phyloP scores from a whole-genome alignment of 192 early-diverging fungal genomes.

The Podila epigama region DNA sequence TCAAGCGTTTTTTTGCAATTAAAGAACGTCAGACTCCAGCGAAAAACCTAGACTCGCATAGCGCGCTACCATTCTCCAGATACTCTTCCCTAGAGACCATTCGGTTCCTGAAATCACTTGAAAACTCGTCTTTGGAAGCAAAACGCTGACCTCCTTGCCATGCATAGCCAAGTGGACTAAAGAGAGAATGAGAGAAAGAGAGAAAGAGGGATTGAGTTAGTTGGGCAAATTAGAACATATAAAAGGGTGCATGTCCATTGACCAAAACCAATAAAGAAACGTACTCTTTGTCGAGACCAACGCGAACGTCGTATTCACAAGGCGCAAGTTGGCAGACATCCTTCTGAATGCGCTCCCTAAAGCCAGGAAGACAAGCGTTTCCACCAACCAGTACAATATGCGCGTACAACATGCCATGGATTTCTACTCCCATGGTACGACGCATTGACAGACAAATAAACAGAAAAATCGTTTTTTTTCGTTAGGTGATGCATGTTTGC shows the following conservation, averaged over 20 bases:
- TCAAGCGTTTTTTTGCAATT: neutral
- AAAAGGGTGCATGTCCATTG: neutral
- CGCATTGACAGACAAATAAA: slow-evolving; percentile 1
- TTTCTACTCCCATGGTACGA: slow-evolving; percentile 30
- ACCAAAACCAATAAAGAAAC: slow-evolving; percentile 3
- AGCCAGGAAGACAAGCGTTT: slow-evolving; percentile 68
- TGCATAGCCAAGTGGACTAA: slow-evolving; percentile 64
- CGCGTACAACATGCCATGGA: slow-evolving; percentile 68
- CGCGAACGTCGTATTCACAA: slow-evolving; percentile 60
- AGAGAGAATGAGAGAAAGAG: slow-evolving; percentile 6
- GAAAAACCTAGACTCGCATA: slow-evolving; percentile 60
- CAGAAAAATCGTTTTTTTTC: neutral
- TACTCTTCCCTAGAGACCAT: slow-evolving; percentile 70
- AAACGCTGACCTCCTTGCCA: slow-evolving; percentile 65
- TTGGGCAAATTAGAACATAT: neutral
- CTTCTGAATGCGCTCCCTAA: slow-evolving; percentile 59
- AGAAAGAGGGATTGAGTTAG: neutral
- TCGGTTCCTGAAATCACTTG: slow-evolving; percentile 52
- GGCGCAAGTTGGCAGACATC: slow-evolving; percentile 67
- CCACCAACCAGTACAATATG: slow-evolving; percentile 78
- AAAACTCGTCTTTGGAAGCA: slow-evolving; percentile 46
- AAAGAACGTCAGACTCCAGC: slow-evolving; percentile 15
- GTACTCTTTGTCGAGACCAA: slow-evolving; percentile 67
- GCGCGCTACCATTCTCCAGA: slow-evolving; percentile 64
- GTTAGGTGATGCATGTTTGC: too few species aligned